These are phyloP conservation scores for Carpinus viminea DNA, from an alignment of 306 rosid species.

Conservation along the genomic window DNA sequence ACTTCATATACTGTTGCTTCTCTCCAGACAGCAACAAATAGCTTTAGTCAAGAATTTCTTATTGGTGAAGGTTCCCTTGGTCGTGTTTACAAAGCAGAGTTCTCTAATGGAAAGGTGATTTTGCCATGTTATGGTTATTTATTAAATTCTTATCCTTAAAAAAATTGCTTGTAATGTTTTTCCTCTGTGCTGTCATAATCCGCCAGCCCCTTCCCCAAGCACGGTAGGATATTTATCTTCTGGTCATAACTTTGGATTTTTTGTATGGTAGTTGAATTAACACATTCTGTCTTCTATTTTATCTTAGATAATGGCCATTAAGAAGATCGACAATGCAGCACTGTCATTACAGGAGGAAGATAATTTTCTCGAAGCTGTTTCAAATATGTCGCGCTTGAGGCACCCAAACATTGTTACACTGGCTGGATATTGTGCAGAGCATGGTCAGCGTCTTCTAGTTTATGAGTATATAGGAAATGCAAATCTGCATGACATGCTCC, in stretches of 20 bases:
- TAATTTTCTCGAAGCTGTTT: slow-evolving; percentile 88
- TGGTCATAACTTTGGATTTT: background rate
- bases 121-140: slow-evolving; percentile 12
- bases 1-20: slow-evolving; percentile 81
- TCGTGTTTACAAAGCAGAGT: slow-evolving; percentile 92
- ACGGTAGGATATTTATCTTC: background rate
- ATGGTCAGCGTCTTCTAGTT: slow-evolving; percentile 92
- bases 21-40: slow-evolving; percentile 94
- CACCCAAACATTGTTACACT: slow-evolving; percentile 88
- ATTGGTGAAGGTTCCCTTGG: slow-evolving; percentile 99
- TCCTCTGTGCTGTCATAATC: background rate
- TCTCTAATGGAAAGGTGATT: slow-evolving; percentile 86
- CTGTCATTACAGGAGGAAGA: slow-evolving; percentile 96
- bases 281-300: background rate
- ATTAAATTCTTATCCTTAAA: background rate
- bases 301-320: slow-evolving; percentile 77
- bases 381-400: slow-evolving; percentile 89
- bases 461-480: slow-evolving; percentile 79
- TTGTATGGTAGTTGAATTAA: slow-evolving; percentile 15
- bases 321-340: slow-evolving; percentile 95
- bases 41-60: slow-evolving; percentile 91
- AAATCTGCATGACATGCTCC: slow-evolving; percentile 89
- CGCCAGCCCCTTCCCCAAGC: background rate
- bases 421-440: slow-evolving; percentile 90
- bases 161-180: background rate